Evolutionary conservation across 805 yeast genomes (phyloP).

Genomic region (Candida orba): DNA sequence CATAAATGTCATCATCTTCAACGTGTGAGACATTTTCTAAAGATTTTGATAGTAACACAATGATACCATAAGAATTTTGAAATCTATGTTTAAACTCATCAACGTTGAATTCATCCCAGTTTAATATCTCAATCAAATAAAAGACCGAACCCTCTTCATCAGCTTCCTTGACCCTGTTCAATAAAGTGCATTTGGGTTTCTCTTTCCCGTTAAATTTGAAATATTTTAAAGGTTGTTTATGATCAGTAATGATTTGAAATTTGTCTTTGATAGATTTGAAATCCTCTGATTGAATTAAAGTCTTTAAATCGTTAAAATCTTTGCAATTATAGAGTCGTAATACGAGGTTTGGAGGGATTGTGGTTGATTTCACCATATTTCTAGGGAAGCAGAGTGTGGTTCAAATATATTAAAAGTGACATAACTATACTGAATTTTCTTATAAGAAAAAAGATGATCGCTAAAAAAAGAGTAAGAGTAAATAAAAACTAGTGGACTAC

Average conservation of each 20-base stretch:
- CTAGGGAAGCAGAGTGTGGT: no score
- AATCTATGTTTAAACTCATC: slow-evolving; percentile 1
- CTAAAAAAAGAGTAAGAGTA: no score
- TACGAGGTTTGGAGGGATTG: neutral
- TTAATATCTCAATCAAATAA: slow-evolving; percentile 5
- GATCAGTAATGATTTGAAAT: slow-evolving; percentile 7
- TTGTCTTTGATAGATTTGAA: neutral
- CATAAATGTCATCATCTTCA: neutral
- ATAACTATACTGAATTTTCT: no score
- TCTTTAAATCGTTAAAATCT: neutral
- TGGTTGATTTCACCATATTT: neutral
- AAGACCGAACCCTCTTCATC: neutral
- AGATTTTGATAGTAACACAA: slow-evolving; percentile 2
- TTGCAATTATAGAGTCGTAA: neutral
- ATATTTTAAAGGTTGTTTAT: slow-evolving; percentile 4
- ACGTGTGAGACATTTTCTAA: neutral
- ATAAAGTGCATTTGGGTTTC: neutral
- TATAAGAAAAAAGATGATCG: neutral
- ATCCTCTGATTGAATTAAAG: neutral
- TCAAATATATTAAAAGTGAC: no score
- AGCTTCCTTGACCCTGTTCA: neutral
- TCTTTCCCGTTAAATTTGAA: neutral
- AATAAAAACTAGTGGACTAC: neutral
- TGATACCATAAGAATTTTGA: slow-evolving; percentile 1
- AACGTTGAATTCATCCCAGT: slow-evolving; percentile 3